These are phyloP conservation scores for Astragalus glycyphyllos DNA, from an alignment of 306 rosid genomes.

Conservation along the genomic window DNA sequence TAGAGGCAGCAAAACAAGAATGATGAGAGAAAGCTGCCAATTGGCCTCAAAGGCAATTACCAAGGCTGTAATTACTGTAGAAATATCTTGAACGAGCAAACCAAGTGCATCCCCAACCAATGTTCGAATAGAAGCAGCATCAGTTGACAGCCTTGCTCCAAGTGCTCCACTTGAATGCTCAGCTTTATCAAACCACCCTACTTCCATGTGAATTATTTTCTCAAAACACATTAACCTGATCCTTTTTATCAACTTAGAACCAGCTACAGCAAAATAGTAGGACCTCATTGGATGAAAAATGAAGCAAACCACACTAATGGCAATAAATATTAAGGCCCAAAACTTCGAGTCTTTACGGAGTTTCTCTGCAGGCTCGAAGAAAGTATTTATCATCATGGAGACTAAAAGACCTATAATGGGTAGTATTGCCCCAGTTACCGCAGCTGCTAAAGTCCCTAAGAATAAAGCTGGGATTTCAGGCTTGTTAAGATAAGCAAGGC, in stretches of 20 bases:
- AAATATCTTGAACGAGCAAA: slow-evolving; percentile 60
- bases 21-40: slow-evolving; percentile 70
- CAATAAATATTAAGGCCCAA: slow-evolving; percentile 67
- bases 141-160: slow-evolving; percentile 77
- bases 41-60: slow-evolving; percentile 67
- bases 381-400: slow-evolving; percentile 56
- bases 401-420: slow-evolving; percentile 60
- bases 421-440: slow-evolving; percentile 52
- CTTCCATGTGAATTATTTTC: slow-evolving; percentile 75
- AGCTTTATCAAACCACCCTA: slow-evolving; percentile 74
- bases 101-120: slow-evolving; percentile 79
- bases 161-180: slow-evolving; percentile 79
- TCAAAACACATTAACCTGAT: slow-evolving; percentile 68
- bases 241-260: slow-evolving; percentile 63
- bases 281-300: slow-evolving; percentile 53
- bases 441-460: slow-evolving; percentile 66
- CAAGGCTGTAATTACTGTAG: slow-evolving; percentile 61
- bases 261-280: slow-evolving; percentile 71
- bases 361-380: slow-evolving; percentile 63
- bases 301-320: slow-evolving; percentile 53
- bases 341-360: slow-evolving; percentile 64
- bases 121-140: slow-evolving; percentile 65
- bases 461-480: slow-evolving; percentile 71
- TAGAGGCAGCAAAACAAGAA: slow-evolving; percentile 67
- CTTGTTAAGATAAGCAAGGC: slow-evolving; percentile 76